Percentiles rank a stretch among this genome's conserved stretches.
phyloP scores from a whole-genome alignment of 1,284 basidiomycete genomes.

The Tetrapyrgos nigripes region DNA sequence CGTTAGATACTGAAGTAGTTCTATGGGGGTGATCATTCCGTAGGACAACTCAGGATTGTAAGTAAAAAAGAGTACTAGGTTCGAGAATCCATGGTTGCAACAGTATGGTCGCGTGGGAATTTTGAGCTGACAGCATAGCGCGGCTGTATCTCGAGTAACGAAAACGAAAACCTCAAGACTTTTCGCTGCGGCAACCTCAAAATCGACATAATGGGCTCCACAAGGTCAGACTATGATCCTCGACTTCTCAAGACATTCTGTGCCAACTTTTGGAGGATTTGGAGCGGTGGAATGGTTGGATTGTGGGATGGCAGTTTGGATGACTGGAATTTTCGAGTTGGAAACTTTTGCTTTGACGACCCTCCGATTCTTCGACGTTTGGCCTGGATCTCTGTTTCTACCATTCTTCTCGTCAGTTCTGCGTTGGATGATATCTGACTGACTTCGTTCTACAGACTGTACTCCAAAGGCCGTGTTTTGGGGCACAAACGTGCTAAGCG shows the following conservation, averaged over 20 bases:
- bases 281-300: slow-evolving; percentile 39
- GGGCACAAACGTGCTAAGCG: slow-evolving; percentile 99
- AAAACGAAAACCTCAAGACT: slow-evolving; percentile 10
- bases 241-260: slow-evolving; percentile 19
- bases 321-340: slow-evolving; percentile 31
- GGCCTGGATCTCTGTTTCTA: slow-evolving; percentile 8
- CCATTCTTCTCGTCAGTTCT: neutral
- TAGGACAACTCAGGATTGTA: no score
- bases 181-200: slow-evolving; percentile 48
- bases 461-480: slow-evolving; percentile 96
- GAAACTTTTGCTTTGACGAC: slow-evolving; percentile 1
- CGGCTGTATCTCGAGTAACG: no score
- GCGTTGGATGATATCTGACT: slow-evolving; percentile 12
- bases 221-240: slow-evolving; percentile 61
- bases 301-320: slow-evolving; percentile 39
- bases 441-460: slow-evolving; percentile 68
- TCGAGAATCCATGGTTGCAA: no score
- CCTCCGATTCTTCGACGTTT: slow-evolving; percentile 8
- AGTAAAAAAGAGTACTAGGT: no score
- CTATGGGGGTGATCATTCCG: no score
- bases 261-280: slow-evolving; percentile 24
- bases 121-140: no score
- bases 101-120: no score
- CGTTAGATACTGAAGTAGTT: no score
- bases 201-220: slow-evolving; percentile 69